Conservation (phyloP, 352 stramenopile species). For the Globisporangium megalacanthum region DNA sequence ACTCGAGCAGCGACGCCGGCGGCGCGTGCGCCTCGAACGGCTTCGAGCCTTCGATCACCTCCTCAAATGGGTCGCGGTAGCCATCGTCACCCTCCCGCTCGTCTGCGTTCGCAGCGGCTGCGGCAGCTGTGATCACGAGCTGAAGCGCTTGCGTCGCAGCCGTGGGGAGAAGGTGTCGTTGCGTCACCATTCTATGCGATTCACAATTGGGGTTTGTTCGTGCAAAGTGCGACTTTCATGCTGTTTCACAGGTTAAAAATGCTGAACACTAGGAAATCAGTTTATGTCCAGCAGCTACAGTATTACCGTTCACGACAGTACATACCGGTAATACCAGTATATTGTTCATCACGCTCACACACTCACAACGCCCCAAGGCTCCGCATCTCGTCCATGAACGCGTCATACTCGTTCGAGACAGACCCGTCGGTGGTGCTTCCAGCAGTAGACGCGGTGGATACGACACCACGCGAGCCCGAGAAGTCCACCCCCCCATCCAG, state of each 20-base stretch:
- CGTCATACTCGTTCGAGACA: constrained; percentile 53
- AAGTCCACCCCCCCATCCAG: constrained; percentile 4
- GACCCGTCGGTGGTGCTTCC: constrained; percentile 9
- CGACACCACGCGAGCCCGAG: no score
- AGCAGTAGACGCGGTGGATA: not conserved
- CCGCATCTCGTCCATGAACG: constrained; percentile 74
- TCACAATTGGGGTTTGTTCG: no score
- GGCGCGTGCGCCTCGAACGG: constrained; percentile 13
- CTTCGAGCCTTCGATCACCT: constrained; percentile 1
- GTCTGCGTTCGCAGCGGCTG: not conserved
- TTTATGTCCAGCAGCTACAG: no score
- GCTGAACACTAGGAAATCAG: no score
- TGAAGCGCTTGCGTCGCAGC: not conserved
- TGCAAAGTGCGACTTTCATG: no score
- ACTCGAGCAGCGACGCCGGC: constrained; percentile 49
- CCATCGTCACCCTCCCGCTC: not conserved
- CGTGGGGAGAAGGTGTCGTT: no score
- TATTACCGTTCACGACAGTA: no score
- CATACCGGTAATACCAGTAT: no score
- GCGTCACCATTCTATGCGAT: no score
- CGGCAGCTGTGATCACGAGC: not conserved
- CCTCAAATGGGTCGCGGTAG: constrained; percentile 4
- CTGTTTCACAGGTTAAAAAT: no score
- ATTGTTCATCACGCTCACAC: not conserved
- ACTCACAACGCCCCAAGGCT: constrained; percentile 7